These are phyloP conservation scores for Aspergillus ruber DNA, from an alignment of 2,329 filamentous ascomycete species.

Conservation along the genomic window DNA sequence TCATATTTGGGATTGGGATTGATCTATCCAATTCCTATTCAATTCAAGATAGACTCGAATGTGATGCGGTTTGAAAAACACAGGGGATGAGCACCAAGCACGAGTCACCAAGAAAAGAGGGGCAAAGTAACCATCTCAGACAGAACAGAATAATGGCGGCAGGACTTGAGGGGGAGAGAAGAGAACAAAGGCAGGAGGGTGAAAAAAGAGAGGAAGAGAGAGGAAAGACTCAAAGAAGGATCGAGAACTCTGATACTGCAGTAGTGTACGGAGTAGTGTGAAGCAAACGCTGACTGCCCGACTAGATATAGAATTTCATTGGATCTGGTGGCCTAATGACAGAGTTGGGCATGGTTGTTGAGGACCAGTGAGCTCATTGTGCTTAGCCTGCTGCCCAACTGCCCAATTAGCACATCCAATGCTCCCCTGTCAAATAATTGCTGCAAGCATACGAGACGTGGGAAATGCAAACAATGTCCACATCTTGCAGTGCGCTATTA, in stretches of 20 bases:
- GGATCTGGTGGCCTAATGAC: slow-evolving; percentile 6
- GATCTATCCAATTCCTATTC: too few relatives aligned
- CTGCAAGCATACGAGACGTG: too few relatives aligned
- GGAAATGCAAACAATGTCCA: too few relatives aligned
- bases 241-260: slow-evolving; percentile 1
- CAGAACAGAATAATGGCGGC: background rate
- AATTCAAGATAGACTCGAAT: too few relatives aligned
- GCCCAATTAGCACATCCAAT: slow-evolving; percentile 13
- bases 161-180: too few relatives aligned
- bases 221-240: background rate
- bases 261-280: too few relatives aligned
- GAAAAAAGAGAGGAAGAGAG: slow-evolving; percentile 1
- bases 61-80: background rate
- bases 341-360: slow-evolving; percentile 10
- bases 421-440: too few relatives aligned
- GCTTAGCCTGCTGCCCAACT: slow-evolving; percentile 15
- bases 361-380: slow-evolving; percentile 2
- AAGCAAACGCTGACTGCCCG: slow-evolving; percentile 4
- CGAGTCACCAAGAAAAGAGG: background rate
- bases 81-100: background rate
- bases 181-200: too few relatives aligned
- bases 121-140: background rate
- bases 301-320: slow-evolving; percentile 3
- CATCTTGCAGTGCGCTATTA: too few relatives aligned
- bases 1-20: too few relatives aligned